Base-by-base conservation (phyloP, 305 asterid species). In the Plantago coronopus region DNA sequence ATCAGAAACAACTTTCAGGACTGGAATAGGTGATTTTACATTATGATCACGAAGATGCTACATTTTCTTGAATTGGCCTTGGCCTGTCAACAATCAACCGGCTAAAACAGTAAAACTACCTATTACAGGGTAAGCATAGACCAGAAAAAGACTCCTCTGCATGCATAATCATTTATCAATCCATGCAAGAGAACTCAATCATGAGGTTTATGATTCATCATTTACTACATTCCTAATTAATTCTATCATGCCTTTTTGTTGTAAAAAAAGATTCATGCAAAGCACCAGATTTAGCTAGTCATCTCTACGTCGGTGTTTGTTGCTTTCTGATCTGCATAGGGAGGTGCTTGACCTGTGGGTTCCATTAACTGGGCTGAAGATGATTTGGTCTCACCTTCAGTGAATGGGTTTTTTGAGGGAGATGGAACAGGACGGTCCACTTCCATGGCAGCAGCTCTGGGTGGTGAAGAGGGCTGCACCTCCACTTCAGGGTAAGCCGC, bases 401-500 rank as follows among this genome's bases (percentile, higher is more conserved):
- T 74, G 54, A 78, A 68, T 44, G 83, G 61, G 46, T 57, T 79
- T 66, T 80, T 73, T 2, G 59, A 40, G 59, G 79, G 72, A 34
- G 40, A 34, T 57, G 78, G 71, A 63, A 83, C 69, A 25, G 38
- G 68, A 2, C 78, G 62, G 56, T 91, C 96, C 37, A 86, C 81
- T 51, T 91, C 98, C 95, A 86, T 86, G 34, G 85, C 76, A 19
- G 80, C 69, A 16, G 88, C 34, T 73, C 99, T 83, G 2, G 96
- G 97, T 5, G 97, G 99, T 14, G 96, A 93, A 51, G 88, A 27
- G 4, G 99, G 99, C 79, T 93, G 97, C 75, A 93, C 99, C 59
- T 83, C 96, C 51, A 93, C 96, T 47, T 87, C 99, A 1, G 96
- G 90, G 68, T 89, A 93, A n/a, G 93, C 95, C 8, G 97, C 99